Percentiles rank a stretch among this genome's conserved stretches.
Evolutionary conservation across 2,329 filamentous ascomycete species (phyloP).

Genomic region (Phaeophleospora eucalypticola): DNA sequence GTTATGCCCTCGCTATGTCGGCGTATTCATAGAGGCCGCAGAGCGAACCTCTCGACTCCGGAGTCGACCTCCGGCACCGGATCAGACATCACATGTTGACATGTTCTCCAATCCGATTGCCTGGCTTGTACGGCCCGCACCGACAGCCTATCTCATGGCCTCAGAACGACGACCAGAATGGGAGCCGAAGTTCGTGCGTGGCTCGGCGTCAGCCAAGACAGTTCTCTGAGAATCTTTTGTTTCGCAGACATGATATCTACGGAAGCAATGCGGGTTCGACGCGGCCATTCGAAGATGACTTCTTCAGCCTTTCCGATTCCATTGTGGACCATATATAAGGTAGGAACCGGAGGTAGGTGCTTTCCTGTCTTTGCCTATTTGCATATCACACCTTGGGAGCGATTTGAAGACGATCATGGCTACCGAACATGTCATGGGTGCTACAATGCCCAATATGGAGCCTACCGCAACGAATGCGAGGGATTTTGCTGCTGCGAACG

Average conservation of each 20-base stretch:
- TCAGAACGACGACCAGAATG: conserved; percentile 4
- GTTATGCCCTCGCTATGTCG: background rate
- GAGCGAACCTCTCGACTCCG: background rate
- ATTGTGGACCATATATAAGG: conserved; percentile 2
- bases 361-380: conserved; percentile 1
- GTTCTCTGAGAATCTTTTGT: background rate
- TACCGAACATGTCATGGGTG: conserved; percentile 1
- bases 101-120: too few species aligned
- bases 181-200: conserved; percentile 7
- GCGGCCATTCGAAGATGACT: conserved; percentile 4
- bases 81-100: background rate
- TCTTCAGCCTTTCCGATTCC: background rate
- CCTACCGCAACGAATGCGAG: background rate
- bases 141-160: conserved; percentile 11
- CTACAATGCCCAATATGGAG: background rate
- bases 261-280: conserved; percentile 14
- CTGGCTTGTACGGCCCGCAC: conserved; percentile 13
- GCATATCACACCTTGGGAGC: too few species aligned
- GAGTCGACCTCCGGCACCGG: background rate
- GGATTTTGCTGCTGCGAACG: background rate
- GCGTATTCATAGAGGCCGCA: background rate
- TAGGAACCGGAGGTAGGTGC: conserved; percentile 11
- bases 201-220: conserved; percentile 10
- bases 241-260: conserved; percentile 1
- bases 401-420: conserved; percentile 1